A percentile compares a stretch with the other conserved stretches of the same genome.
phyloP scores from a whole-genome alignment of 2,329 filamentous ascomycete genomes.

The Acrocalymma vagum region DNA sequence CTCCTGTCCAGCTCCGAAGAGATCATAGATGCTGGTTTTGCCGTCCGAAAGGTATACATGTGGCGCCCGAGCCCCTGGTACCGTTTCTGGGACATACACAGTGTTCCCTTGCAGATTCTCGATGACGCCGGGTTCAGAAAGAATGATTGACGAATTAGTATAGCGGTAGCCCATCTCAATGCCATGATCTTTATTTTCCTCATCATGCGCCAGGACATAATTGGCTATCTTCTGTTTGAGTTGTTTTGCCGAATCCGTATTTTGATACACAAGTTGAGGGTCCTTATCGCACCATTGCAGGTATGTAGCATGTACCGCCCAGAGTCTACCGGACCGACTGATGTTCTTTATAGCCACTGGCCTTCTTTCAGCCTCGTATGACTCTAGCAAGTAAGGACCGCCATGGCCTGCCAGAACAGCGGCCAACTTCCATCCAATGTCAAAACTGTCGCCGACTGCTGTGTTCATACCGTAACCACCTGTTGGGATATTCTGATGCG shows the following conservation, averaged over 20 bases:
- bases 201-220: conserved; percentile 22
- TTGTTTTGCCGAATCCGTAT: not conserved
- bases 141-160: conserved; percentile 8
- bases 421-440: conserved; percentile 47
- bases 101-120: conserved; percentile 20
- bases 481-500: conserved; percentile 44
- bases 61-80: conserved; percentile 39
- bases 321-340: conserved; percentile 23
- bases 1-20: conserved; percentile 32
- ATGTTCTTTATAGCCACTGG: conserved; percentile 36
- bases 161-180: conserved; percentile 40
- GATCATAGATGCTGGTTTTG: conserved; percentile 32
- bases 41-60: conserved; percentile 41
- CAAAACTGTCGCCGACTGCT: conserved; percentile 45
- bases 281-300: conserved; percentile 1
- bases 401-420: conserved; percentile 35
- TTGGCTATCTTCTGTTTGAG: conserved; percentile 13
- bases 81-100: conserved; percentile 36
- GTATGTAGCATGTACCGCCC: conserved; percentile 6
- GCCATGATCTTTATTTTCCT: conserved; percentile 34
- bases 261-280: not conserved
- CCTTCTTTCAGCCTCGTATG: conserved; percentile 39
- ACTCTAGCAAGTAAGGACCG: conserved; percentile 25
- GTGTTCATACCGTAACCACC: conserved; percentile 52
- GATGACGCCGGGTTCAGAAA: conserved; percentile 1